Evolutionary conservation across 768 basidiomycete species (phyloP).

Genomic region (Chalciporus sphaerocephalus): DNA sequence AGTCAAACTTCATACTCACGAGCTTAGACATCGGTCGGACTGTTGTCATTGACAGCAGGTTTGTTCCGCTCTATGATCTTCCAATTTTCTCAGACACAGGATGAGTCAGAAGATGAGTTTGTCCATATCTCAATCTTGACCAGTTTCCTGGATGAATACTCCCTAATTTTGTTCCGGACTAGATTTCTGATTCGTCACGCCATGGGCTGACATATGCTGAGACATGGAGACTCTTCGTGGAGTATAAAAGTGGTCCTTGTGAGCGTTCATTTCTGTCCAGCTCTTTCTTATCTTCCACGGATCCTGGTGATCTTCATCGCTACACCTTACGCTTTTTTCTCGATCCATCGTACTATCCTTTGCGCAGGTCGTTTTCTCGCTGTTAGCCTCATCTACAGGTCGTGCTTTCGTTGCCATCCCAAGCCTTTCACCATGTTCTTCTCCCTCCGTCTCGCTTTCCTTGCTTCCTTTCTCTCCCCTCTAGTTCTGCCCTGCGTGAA

Average conservation of each 20-base stretch:
- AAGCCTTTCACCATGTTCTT: conserved; percentile 42
- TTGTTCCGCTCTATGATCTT: background rate
- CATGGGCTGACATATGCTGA: conserved; percentile 16
- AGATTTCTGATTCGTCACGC: conserved; percentile 11
- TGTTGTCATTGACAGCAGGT: too few species aligned
- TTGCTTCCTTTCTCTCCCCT: conserved; percentile 44
- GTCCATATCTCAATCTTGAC: background rate
- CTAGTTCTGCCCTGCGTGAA: conserved; percentile 38
- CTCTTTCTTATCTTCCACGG: conserved; percentile 36
- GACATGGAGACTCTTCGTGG: conserved; percentile 7
- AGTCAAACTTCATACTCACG: too few species aligned
- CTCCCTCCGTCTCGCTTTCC: conserved; percentile 42
- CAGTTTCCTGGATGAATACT: background rate
- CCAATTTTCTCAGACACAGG: too few species aligned
- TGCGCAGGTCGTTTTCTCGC: conserved; percentile 24
- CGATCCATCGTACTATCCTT: conserved; percentile 17
- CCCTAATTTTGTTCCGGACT: background rate
- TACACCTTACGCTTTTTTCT: conserved; percentile 15
- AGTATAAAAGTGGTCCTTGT: conserved; percentile 20
- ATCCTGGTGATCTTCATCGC: conserved; percentile 51
- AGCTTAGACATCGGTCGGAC: too few species aligned
- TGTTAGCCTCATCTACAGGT: conserved; percentile 8
- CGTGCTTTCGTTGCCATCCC: conserved; percentile 11
- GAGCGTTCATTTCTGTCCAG: conserved; percentile 28
- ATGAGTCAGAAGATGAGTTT: background rate